phyloP scores from a whole-genome alignment of 2,329 filamentous ascomycete species.

The Metarhizium rileyi region DNA sequence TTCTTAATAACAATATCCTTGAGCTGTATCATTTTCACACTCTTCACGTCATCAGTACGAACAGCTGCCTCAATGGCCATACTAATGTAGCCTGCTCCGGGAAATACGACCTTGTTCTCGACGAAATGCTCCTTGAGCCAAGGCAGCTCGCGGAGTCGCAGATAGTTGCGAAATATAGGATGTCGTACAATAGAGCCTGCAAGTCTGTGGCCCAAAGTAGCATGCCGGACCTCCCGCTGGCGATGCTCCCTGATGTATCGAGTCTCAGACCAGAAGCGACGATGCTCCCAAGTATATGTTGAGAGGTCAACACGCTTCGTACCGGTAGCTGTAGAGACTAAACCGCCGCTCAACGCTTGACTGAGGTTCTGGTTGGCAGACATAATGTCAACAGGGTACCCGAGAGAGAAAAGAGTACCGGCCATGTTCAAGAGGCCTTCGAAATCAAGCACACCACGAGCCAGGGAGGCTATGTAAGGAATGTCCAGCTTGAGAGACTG shows the following conservation, averaged over 20 bases:
- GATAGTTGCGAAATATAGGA: constrained; percentile 22
- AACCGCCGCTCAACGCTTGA: constrained; percentile 1
- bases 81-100: constrained; percentile 24
- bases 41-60: constrained; percentile 9
- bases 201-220: constrained; percentile 15
- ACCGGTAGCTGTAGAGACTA: background rate
- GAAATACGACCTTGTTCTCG: constrained; percentile 21
- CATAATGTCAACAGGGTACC: constrained; percentile 29
- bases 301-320: constrained; percentile 14
- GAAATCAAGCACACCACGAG: constrained; percentile 15
- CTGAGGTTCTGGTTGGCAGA: constrained; percentile 25
- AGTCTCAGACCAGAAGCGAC: constrained; percentile 20
- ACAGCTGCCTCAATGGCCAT: constrained; percentile 21
- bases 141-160: constrained; percentile 19
- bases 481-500: constrained; percentile 17
- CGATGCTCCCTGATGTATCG: constrained; percentile 15
- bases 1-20: constrained; percentile 15
- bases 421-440: constrained; percentile 22
- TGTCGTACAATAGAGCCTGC: constrained; percentile 14
- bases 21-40: constrained; percentile 12
- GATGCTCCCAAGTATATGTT: constrained; percentile 21
- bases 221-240: constrained; percentile 14
- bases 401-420: constrained; percentile 30
- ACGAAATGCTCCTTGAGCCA: constrained; percentile 26
- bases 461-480: constrained; percentile 19